A percentile compares a stretch with the other conserved stretches of the same genome.
Evolutionary conservation across 2,329 filamentous ascomycete species (phyloP).

Genomic region (Fusarium oligoseptatum): DNA sequence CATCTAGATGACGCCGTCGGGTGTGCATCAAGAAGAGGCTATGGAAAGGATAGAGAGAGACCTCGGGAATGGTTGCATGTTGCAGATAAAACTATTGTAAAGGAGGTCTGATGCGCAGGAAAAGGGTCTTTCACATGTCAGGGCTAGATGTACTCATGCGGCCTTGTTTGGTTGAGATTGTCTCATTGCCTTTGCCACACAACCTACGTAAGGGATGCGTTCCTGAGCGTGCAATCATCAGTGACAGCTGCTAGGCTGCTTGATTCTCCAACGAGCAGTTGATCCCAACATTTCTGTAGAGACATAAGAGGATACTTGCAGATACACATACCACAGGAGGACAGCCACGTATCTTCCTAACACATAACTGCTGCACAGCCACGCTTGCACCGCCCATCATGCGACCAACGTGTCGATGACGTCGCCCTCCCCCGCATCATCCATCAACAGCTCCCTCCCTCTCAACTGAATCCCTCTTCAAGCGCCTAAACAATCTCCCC

Average conservation of each 20-base stretch:
- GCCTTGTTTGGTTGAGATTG: slow-evolving; percentile 32
- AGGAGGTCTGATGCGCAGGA: background rate
- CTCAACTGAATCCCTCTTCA: slow-evolving; percentile 8
- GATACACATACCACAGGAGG: fast-evolving
- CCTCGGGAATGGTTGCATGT: slow-evolving; percentile 10
- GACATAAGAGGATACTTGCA: slow-evolving; percentile 29
- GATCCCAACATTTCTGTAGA: slow-evolving; percentile 2
- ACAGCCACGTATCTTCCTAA: slow-evolving; percentile 24
- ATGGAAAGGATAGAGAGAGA: background rate
- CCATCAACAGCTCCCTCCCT: slow-evolving; percentile 40
- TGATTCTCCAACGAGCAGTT: slow-evolving; percentile 19
- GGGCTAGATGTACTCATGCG: slow-evolving; percentile 7
- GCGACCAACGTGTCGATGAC: slow-evolving; percentile 45
- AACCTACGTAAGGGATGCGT: slow-evolving; percentile 36
- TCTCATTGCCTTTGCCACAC: slow-evolving; percentile 36
- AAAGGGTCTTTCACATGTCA: slow-evolving; percentile 38
- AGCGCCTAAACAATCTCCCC: slow-evolving; percentile 22
- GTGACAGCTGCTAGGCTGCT: slow-evolving; percentile 26
- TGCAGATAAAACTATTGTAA: slow-evolving; percentile 14
- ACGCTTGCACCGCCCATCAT: slow-evolving; percentile 42
- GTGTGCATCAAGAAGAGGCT: background rate
- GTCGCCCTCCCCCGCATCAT: slow-evolving; percentile 46
- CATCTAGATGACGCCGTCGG: slow-evolving; percentile 9
- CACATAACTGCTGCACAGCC: slow-evolving; percentile 26
- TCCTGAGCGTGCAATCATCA: slow-evolving; percentile 22